Evolutionary conservation across 2,329 filamentous ascomycete genomes (phyloP), one percentile per base, ranked within the genome.

Genomic region (Lasiodiplodia theobromae): DNA sequence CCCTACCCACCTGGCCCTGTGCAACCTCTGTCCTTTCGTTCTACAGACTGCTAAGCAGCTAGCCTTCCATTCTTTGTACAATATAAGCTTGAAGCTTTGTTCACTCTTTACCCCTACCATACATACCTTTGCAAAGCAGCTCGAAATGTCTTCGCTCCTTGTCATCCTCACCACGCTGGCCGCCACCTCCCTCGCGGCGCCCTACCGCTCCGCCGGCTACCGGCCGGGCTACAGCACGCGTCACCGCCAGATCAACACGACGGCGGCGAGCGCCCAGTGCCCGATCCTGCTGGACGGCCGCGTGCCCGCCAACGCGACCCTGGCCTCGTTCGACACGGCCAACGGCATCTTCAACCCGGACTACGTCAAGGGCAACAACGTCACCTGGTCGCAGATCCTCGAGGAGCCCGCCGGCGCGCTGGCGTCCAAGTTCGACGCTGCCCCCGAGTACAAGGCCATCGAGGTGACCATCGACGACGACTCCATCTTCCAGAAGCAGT

Each of bases 401-500:
- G 74, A 84, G 68, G 82, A 87, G 63, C 85, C 84, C 1, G 72
- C 76, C 14, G 77, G 78, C 52, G 71, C 40, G 40, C 44, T 76
- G 4, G 68, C 74, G 3, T 85, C 84, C 25, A 72, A 83, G 75
- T 87, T 87, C 71, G 85, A 87, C 64, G 73, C 75, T 64, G 73
- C 75, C 25, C 68, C 70, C 10, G 77, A 78, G 56, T 79, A 81
- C 53, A 77, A 82, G 40, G 78, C 87, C 4, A 71, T 88, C 25
- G 85, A 86, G 72, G 84, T 88, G 11, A 87, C 85, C 51, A 84
- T 89, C 74, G 83, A 77, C 69, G 87, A 89, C 75, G 73, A 83
- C 69, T 88, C 86, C 72, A 88, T 90, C 76, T 90, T 90, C 77
- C 71, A 81, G 72, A 83, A 85, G 72, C 88, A 90, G 77, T 78